Evolutionary conservation across 2,329 filamentous ascomycete genomes (phyloP).

Genomic region (Capronia epimyces): DNA sequence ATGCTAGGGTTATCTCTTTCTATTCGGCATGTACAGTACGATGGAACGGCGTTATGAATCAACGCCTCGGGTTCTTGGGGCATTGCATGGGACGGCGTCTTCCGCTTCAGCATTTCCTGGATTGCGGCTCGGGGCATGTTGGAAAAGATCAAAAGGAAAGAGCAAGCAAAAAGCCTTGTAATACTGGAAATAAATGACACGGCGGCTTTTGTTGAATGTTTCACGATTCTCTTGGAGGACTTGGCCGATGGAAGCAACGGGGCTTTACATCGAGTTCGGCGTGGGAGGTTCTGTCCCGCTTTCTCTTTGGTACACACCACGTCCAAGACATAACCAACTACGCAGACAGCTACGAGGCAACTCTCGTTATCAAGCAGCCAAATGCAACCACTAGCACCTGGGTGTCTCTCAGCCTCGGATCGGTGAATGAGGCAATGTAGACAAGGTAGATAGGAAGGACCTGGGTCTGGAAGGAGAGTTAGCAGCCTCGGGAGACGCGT

Average conservation of each 20-base stretch:
- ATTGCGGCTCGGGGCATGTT: conserved; percentile 9
- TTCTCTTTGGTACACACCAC: background rate
- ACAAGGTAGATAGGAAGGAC: no score
- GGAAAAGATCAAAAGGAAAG: conserved; percentile 19
- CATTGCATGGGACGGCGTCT: conserved; percentile 19
- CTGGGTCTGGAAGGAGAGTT: no score
- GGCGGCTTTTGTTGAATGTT: conserved; percentile 5
- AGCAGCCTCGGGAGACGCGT: no score
- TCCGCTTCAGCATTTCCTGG: conserved; percentile 20
- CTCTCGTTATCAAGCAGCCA: background rate
- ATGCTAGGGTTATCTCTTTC: conserved; percentile 3
- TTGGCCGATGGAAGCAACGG: background rate
- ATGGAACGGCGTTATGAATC: conserved; percentile 23
- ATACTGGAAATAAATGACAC: conserved; percentile 12
- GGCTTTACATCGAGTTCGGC: background rate
- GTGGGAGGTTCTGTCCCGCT: conserved; percentile 5
- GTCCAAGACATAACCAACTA: background rate
- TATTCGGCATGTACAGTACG: conserved; percentile 25
- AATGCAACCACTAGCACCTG: background rate
- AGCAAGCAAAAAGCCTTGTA: conserved; percentile 16
- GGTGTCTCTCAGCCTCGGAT: no score
- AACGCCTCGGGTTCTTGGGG: conserved; percentile 5
- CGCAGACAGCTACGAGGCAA: background rate
- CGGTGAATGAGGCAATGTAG: no score
- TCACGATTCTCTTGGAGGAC: conserved; percentile 23